Evolutionary conservation across 257 asterid species (phyloP).

Genomic region (Sherardia arvensis): DNA sequence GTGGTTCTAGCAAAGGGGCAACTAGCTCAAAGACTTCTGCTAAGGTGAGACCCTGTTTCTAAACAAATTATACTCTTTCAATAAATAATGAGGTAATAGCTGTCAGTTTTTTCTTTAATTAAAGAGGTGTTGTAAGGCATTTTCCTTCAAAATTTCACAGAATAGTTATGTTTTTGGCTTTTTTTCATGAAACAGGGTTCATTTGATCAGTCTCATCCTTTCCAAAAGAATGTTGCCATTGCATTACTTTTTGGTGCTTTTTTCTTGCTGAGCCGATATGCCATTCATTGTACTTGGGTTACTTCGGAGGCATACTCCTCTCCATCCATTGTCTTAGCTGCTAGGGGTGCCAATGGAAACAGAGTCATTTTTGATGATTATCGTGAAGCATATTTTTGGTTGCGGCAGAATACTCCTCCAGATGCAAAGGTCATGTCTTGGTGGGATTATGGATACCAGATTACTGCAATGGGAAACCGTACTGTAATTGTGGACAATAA

Average conservation of each 20-base stretch:
- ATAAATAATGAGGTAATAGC: background rate
- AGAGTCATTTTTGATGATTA: slow-evolving; percentile 91
- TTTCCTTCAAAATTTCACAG: background rate
- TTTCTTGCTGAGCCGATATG: slow-evolving; percentile 85
- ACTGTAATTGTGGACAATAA: slow-evolving; percentile 96
- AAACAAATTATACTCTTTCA: background rate
- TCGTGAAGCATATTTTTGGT: slow-evolving; percentile 95
- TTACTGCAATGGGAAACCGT: slow-evolving; percentile 97
- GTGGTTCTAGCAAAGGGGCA: slow-evolving; percentile 64
- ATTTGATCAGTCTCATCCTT: slow-evolving; percentile 66
- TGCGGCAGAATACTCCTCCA: slow-evolving; percentile 83
- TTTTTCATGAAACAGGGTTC: slow-evolving; percentile 43
- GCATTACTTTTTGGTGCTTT: slow-evolving; percentile 84
- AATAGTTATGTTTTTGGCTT: background rate
- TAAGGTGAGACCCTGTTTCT: slow-evolving; percentile 39
- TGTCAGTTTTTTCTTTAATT: background rate
- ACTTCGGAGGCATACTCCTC: slow-evolving; percentile 98
- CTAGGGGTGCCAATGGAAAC: slow-evolving; percentile 93
- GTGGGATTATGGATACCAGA: slow-evolving; percentile 99
- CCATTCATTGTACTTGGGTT: slow-evolving; percentile 94
- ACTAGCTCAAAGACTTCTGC: slow-evolving; percentile 60
- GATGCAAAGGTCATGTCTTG: slow-evolving; percentile 99
- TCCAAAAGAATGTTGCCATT: slow-evolving; percentile 72
- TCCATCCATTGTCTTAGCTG: slow-evolving; percentile 98
- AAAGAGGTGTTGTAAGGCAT: background rate